Conservation (phyloP, 1,284 basidiomycete genomes). For the Rhodotorula glutinis region DNA sequence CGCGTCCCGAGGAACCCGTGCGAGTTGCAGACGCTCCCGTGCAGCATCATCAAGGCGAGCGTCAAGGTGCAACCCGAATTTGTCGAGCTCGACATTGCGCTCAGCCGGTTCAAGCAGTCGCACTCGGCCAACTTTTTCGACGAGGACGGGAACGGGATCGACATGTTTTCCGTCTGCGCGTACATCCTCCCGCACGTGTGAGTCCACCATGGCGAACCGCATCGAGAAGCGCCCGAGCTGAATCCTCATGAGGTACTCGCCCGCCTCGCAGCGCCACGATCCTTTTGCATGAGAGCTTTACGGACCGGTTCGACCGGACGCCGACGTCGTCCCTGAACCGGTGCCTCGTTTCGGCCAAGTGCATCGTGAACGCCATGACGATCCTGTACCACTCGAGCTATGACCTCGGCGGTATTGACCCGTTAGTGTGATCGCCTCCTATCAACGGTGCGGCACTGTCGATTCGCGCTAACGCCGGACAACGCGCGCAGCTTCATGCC, state of each 20-base stretch:
- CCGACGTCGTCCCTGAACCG: conserved; percentile 25
- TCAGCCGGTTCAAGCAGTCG: conserved; percentile 30
- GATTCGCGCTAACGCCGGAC: too few relatives aligned
- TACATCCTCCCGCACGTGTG: conserved; percentile 38
- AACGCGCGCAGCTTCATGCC: conserved; percentile 17
- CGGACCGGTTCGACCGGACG: conserved; percentile 24
- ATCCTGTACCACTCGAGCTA: conserved; percentile 26
- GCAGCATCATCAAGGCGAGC: conserved; percentile 12
- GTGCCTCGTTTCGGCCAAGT: conserved; percentile 30
- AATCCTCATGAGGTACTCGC: background rate
- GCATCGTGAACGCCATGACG: conserved; percentile 34
- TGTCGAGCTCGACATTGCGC: conserved; percentile 30
- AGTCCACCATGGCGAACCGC: too few relatives aligned
- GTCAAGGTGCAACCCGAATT: conserved; percentile 21
- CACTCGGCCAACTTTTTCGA: conserved; percentile 25
- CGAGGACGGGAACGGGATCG: conserved; percentile 19
- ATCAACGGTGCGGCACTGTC: too few relatives aligned
- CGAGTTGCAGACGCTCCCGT: conserved; percentile 10
- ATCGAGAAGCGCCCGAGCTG: background rate
- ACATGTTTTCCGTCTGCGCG: conserved; percentile 30
- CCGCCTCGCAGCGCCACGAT: conserved; percentile 29
- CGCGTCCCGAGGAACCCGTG: conserved; percentile 24
- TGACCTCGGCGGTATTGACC: conserved; percentile 34
- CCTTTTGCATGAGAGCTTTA: conserved; percentile 35
- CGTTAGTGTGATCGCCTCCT: conserved; percentile 9